These are phyloP conservation scores for Kwoniella dendrophila DNA, from an alignment of 768 basidiomycete species.

Conservation along the genomic window DNA sequence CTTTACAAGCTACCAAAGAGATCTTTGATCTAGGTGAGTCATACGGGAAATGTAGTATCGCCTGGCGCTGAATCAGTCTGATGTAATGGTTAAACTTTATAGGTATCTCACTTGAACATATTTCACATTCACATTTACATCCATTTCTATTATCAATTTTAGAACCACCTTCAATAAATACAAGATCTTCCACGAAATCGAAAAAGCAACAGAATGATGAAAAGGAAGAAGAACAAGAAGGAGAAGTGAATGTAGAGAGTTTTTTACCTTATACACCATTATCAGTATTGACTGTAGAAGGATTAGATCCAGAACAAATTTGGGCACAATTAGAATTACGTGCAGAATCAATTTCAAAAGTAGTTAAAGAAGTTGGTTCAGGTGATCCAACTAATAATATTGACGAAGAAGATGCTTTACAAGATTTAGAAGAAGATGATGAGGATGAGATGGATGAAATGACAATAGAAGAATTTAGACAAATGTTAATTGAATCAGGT, in stretches of 20 bases:
- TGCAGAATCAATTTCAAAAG: constrained; percentile 68
- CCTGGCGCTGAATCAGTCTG: too few relatives aligned
- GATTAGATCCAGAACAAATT: constrained; percentile 80
- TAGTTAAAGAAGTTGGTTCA: constrained; percentile 69
- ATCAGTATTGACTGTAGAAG: constrained; percentile 70
- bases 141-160: constrained; percentile 70
- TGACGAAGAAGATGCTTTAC: constrained; percentile 50
- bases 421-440: constrained; percentile 54
- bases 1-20: constrained; percentile 52
- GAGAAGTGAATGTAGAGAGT: constrained; percentile 22
- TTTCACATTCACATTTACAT: constrained; percentile 67
- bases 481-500: constrained; percentile 33
- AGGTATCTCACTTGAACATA: constrained; percentile 71
- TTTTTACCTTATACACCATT: constrained; percentile 67
- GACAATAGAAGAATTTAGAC: constrained; percentile 30
- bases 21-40: constrained; percentile 56
- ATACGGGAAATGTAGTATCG: too few relatives aligned
- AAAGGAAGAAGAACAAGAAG: constrained; percentile 55
- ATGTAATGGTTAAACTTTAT: not conserved
- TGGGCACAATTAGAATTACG: constrained; percentile 94
- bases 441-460: constrained; percentile 54
- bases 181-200: constrained; percentile 55
- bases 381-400: constrained; percentile 53
- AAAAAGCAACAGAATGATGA: constrained; percentile 41
- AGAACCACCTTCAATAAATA: constrained; percentile 66